phyloP scores from a whole-genome alignment of 106 monocot species.

The Dendrobium catenatum region DNA sequence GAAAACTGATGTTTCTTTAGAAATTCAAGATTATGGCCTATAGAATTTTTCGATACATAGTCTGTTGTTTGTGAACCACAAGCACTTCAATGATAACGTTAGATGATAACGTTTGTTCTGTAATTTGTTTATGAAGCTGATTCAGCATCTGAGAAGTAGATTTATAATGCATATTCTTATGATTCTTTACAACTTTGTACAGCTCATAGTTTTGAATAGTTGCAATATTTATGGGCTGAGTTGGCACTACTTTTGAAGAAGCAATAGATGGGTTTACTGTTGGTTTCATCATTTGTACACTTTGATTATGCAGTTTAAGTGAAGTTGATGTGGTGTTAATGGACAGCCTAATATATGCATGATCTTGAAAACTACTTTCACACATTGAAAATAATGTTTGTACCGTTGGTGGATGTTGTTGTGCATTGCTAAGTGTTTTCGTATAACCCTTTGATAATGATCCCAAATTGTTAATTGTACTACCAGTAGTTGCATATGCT shows the following conservation, averaged over 20 bases:
- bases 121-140: not conserved
- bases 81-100: not conserved
- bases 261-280: too few species aligned
- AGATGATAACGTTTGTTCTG: not conserved
- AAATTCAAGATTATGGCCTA: not conserved
- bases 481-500: not conserved
- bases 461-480: not conserved
- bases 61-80: not conserved
- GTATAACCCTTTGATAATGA: not conserved
- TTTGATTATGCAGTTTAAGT: too few species aligned
- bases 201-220: not conserved
- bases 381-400: not conserved
- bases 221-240: too few species aligned
- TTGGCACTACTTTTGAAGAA: too few species aligned
- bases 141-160: not conserved
- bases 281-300: too few species aligned
- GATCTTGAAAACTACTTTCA: not conserved
- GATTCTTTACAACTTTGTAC: not conserved
- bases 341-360: not conserved
- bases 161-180: not conserved
- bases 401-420: not conserved
- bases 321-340: not conserved
- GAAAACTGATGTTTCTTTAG: not conserved
- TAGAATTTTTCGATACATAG: not conserved
- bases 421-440: not conserved